Percentiles rank a stretch among this genome's conserved stretches.
Evolutionary conservation across 345 rosid genomes (phyloP).

Genomic region (Populus alba): DNA sequence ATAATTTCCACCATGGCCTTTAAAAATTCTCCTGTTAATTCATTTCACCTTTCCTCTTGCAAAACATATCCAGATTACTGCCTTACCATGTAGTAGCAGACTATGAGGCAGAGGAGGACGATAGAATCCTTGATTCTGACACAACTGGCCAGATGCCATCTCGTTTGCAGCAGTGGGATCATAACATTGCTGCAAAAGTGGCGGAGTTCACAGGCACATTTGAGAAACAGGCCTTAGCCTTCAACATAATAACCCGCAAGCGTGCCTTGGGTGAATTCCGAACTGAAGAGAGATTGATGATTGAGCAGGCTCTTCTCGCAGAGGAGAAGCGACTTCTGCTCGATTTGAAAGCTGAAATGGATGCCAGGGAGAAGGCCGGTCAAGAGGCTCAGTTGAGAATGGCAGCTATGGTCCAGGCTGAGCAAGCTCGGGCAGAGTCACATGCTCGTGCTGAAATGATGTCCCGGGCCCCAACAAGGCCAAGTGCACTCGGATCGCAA

Average conservation of each 20-base stretch:
- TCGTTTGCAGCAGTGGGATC: conserved; percentile 87
- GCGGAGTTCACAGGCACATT: conserved; percentile 79
- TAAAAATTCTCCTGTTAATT: not conserved
- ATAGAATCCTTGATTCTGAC: conserved; percentile 79
- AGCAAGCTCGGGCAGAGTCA: conserved; percentile 65
- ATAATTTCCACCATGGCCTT: not conserved
- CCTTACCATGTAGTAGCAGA: conserved; percentile 94
- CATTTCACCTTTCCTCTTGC: conserved; percentile 4
- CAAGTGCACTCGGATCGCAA: conserved; percentile 55
- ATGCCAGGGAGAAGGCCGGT: conserved; percentile 76
- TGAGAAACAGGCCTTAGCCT: conserved; percentile 80
- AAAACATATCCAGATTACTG: conserved; percentile 53
- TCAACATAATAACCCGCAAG: conserved; percentile 70
- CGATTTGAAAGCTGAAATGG: conserved; percentile 60
- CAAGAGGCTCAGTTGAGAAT: conserved; percentile 72
- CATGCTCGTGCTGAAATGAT: conserved; percentile 67
- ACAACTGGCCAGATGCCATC: conserved; percentile 71
- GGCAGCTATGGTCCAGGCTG: conserved; percentile 73
- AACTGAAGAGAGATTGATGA: conserved; percentile 76
- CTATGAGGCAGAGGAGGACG: conserved; percentile 97
- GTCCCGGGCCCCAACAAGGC: conserved; percentile 64
- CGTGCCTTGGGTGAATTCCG: conserved; percentile 60
- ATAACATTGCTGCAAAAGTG: conserved; percentile 80
- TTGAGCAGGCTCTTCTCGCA: conserved; percentile 71
- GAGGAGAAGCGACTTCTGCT: conserved; percentile 55